Conservation (phyloP, 2,329 filamentous ascomycete genomes). For the Paecilomyces fulvus region DNA sequence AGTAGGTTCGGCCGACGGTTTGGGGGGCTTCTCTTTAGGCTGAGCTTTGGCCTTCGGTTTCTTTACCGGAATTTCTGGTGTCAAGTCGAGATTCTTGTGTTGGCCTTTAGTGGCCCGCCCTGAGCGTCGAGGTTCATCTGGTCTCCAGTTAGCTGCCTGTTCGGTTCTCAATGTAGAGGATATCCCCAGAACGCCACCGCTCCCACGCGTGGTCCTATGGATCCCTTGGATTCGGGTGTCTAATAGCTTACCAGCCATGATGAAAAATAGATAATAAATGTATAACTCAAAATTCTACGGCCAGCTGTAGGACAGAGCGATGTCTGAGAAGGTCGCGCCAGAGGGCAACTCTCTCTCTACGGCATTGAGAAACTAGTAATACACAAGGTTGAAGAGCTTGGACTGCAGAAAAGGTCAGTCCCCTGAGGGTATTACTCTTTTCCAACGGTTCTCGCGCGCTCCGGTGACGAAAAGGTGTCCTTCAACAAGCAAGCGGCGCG, state of each 20-base stretch:
- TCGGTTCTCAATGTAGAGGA: neutral
- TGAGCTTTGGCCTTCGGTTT: conserved; percentile 41
- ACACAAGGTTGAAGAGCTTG: conserved; percentile 28
- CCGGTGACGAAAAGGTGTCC: neutral
- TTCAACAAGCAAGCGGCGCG: neutral
- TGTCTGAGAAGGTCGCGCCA: conserved; percentile 13
- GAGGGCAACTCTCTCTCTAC: conserved; percentile 29
- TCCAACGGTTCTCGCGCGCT: conserved; percentile 10
- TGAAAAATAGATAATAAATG: conserved; percentile 21
- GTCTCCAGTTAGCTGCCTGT: conserved; percentile 21
- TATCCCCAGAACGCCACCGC: neutral
- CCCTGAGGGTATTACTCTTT: conserved; percentile 25
- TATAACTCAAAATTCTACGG: conserved; percentile 30
- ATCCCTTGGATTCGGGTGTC: conserved; percentile 15
- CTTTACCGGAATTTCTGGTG: conserved; percentile 51
- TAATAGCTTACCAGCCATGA: conserved; percentile 55
- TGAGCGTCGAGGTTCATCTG: conserved; percentile 83
- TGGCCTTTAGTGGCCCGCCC: conserved; percentile 95
- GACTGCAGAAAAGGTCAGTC: conserved; percentile 18
- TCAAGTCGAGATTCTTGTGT: conserved; percentile 74
- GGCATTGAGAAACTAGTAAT: conserved; percentile 33
- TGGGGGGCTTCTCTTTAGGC: conserved; percentile 36
- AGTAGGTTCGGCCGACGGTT: conserved; percentile 40
- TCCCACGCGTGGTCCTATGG: neutral
- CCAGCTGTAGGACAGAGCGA: conserved; percentile 16